These are phyloP conservation scores for Escallonia herrerae DNA, from an alignment of 129 eudicot genomes.

Conservation along the genomic window DNA sequence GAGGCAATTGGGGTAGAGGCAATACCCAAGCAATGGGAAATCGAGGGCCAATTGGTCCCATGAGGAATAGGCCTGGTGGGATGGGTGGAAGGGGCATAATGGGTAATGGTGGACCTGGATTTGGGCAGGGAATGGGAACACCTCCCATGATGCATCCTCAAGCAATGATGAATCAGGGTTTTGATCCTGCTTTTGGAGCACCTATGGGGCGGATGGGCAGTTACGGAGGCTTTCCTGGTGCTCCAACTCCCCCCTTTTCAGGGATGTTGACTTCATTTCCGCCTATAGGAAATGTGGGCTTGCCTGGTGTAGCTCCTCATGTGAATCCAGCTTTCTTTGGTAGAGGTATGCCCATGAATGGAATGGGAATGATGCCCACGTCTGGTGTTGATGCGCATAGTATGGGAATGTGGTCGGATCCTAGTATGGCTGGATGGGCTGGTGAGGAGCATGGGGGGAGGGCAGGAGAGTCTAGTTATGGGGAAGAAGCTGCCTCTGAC, in stretches of 20 bases:
- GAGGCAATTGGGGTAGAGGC: slow-evolving; percentile 91
- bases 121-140: slow-evolving; percentile 52
- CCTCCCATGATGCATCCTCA: slow-evolving; percentile 73
- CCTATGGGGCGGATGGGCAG: slow-evolving; percentile 86
- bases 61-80: slow-evolving; percentile 56
- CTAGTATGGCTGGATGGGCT: slow-evolving; percentile 71
- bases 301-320: slow-evolving; percentile 93
- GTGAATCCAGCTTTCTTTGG: slow-evolving; percentile 87
- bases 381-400: slow-evolving; percentile 61
- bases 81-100: slow-evolving; percentile 60
- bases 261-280: slow-evolving; percentile 66
- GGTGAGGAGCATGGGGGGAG: slow-evolving; percentile 81
- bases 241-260: slow-evolving; percentile 55
- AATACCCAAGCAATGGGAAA: slow-evolving; percentile 61
- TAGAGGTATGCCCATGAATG: slow-evolving; percentile 82
- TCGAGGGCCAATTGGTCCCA: slow-evolving; percentile 61
- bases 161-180: slow-evolving; percentile 86
- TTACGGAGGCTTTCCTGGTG: slow-evolving; percentile 76
- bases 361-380: slow-evolving; percentile 87
- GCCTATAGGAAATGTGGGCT: slow-evolving; percentile 66
- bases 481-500: slow-evolving; percentile 81
- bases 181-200: slow-evolving; percentile 74
- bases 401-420: slow-evolving; percentile 88
- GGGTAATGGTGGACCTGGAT: slow-evolving; percentile 64
- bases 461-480: slow-evolving; percentile 81